Percentiles rank a stretch among this genome's conserved stretches.
Conservation (phyloP, 2,329 filamentous ascomycete species). For the Nigrospora osmanthi region DNA sequence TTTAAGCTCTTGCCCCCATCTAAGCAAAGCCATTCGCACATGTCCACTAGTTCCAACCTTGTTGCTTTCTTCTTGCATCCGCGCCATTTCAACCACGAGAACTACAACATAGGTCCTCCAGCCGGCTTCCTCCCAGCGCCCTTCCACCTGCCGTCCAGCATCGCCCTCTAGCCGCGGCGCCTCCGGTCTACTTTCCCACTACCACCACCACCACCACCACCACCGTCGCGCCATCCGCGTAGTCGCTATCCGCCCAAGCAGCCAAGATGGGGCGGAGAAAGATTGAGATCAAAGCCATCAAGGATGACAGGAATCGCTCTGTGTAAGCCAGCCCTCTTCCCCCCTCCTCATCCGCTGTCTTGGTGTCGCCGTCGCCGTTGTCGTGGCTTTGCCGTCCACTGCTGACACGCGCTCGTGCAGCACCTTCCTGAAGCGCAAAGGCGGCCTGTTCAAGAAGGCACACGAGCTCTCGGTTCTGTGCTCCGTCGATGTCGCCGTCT, state of each 20-base stretch:
- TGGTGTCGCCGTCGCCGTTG: slow-evolving; percentile 1
- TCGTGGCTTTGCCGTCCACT: slow-evolving; percentile 8
- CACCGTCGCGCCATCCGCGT: neutral
- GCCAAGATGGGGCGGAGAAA: slow-evolving; percentile 87
- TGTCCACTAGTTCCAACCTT: slow-evolving; percentile 1
- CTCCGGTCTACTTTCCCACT: too few relatives aligned
- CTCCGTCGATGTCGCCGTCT: slow-evolving; percentile 95
- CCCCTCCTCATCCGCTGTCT: neutral
- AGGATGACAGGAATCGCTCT: slow-evolving; percentile 94
- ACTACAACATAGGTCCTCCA: too few relatives aligned
- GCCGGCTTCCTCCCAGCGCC: neutral
- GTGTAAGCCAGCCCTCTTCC: slow-evolving; percentile 58
- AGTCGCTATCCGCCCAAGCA: neutral
- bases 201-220: too few relatives aligned
- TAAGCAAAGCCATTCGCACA: neutral
- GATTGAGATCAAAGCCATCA: slow-evolving; percentile 99
- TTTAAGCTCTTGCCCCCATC: neutral
- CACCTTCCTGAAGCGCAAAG: slow-evolving; percentile 97
- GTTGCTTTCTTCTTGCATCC: slow-evolving; percentile 1
- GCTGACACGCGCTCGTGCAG: slow-evolving; percentile 34
- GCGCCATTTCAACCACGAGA: too few relatives aligned
- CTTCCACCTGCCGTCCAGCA: neutral
- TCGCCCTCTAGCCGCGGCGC: too few relatives aligned
- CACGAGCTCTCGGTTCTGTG: slow-evolving; percentile 97
- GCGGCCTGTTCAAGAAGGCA: slow-evolving; percentile 98